Conservation (phyloP, 208 protist genomes). For the Blechomonas ayalai region DNA sequence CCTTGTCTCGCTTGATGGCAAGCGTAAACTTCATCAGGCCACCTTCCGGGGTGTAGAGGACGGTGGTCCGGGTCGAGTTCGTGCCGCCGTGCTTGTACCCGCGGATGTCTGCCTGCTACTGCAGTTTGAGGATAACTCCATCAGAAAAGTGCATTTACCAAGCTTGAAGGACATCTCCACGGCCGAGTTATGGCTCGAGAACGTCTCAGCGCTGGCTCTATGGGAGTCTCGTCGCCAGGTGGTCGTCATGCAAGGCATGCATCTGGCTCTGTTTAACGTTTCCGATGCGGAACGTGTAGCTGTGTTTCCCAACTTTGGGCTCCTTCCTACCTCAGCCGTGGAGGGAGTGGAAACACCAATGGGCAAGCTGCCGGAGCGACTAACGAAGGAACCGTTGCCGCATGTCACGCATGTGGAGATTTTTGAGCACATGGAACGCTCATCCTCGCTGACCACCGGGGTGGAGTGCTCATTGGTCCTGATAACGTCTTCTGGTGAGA, state of each 20-base stretch:
- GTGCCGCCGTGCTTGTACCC: background rate
- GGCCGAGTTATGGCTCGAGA: conserved; percentile 16
- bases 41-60: conserved; percentile 13
- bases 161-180: conserved; percentile 1
- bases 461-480: conserved; percentile 28
- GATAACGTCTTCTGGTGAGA: conserved; percentile 62
- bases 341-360: conserved; percentile 19
- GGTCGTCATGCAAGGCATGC: conserved; percentile 22
- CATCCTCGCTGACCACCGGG: conserved; percentile 2
- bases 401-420: conserved; percentile 50
- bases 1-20: conserved; percentile 54
- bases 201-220: conserved; percentile 28
- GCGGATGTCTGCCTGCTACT: conserved; percentile 12
- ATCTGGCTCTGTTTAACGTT: conserved; percentile 33
- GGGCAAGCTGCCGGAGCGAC: conserved; percentile 19
- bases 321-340: conserved; percentile 34
- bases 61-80: background rate
- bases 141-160: conserved; percentile 10
- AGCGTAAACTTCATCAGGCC: conserved; percentile 20
- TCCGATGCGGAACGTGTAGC: background rate
- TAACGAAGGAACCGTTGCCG: conserved; percentile 32
- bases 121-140: conserved; percentile 17
- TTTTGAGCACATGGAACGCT: conserved; percentile 13
- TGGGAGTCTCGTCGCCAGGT: conserved; percentile 20
- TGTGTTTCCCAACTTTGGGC: conserved; percentile 41